Evolutionary conservation across 116 monocot species (phyloP).

Genomic region (Iris pallida): DNA sequence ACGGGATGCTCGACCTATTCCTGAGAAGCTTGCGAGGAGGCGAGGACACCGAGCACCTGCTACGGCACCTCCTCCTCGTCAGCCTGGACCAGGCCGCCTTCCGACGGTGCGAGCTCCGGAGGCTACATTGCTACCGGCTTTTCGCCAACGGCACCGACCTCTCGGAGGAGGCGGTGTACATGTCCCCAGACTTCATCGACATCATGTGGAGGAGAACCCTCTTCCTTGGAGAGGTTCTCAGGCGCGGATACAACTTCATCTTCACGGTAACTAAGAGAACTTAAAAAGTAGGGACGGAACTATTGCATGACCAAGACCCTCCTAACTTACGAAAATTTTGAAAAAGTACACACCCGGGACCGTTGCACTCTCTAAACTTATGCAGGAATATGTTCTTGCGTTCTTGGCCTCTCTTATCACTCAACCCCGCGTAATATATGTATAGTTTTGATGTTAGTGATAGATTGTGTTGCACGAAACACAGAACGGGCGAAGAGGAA

Average conservation of each 20-base stretch:
- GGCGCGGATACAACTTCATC: constrained; percentile 44
- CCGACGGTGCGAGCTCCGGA: constrained; percentile 15
- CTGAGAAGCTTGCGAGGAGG: constrained; percentile 31
- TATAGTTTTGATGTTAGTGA: too few species aligned
- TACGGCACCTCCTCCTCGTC: constrained; percentile 34
- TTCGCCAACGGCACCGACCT: constrained; percentile 14
- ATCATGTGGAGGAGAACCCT: constrained; percentile 42
- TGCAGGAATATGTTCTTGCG: too few species aligned
- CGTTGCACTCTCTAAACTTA: too few species aligned
- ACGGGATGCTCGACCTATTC: constrained; percentile 41
- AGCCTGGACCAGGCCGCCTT: constrained; percentile 29
- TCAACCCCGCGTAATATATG: too few species aligned
- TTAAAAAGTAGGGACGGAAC: too few species aligned
- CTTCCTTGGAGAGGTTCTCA: constrained; percentile 36
- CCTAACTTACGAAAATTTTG: too few species aligned
- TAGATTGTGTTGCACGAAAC: too few species aligned
- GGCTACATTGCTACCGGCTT: constrained; percentile 28
- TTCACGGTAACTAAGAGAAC: constrained; percentile 24
- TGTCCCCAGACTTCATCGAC: constrained; percentile 31
- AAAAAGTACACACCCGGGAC: too few species aligned
- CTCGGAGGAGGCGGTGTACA: constrained; percentile 28
- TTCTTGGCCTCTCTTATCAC: too few species aligned
- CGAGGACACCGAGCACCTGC: constrained; percentile 25
- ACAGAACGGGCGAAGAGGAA: too few species aligned
- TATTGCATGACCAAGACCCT: too few species aligned